phyloP scores from a whole-genome alignment of 176 grass and related monocot genomes.

The Miscanthus lutarioriparius region DNA sequence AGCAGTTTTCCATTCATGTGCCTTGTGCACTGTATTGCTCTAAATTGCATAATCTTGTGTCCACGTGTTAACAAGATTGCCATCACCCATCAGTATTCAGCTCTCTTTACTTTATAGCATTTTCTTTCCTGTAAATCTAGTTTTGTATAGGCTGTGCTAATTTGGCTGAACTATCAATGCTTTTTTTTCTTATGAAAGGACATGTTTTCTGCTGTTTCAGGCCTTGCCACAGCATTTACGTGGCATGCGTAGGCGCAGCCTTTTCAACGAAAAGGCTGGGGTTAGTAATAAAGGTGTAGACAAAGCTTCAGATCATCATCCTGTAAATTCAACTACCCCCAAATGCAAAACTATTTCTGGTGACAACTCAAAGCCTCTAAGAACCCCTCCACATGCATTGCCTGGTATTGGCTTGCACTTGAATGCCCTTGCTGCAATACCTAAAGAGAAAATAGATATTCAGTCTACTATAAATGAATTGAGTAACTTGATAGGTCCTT shows the following conservation, averaged over 20 bases:
- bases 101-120: neutral
- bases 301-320: constrained; percentile 31
- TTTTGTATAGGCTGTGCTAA: neutral
- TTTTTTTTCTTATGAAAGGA: constrained; percentile 8
- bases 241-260: constrained; percentile 76
- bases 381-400: constrained; percentile 60
- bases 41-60: constrained; percentile 27
- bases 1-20: neutral
- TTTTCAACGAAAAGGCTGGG: constrained; percentile 77
- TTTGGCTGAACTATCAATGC: constrained; percentile 19
- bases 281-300: constrained; percentile 35
- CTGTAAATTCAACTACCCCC: constrained; percentile 52
- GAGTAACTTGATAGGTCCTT: constrained; percentile 31
- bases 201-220: constrained; percentile 48
- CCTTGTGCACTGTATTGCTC: neutral
- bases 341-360: constrained; percentile 54
- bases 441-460: constrained; percentile 59
- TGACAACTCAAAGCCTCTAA: constrained; percentile 54
- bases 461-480: constrained; percentile 44
- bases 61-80: constrained; percentile 12
- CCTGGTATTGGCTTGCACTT: constrained; percentile 99
- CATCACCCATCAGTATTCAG: neutral
- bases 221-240: constrained; percentile 67
- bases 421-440: constrained; percentile 74
- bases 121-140: constrained; percentile 1